Conservation (phyloP, 2,329 filamentous ascomycete genomes). For the Xylariaceae sp. region DNA sequence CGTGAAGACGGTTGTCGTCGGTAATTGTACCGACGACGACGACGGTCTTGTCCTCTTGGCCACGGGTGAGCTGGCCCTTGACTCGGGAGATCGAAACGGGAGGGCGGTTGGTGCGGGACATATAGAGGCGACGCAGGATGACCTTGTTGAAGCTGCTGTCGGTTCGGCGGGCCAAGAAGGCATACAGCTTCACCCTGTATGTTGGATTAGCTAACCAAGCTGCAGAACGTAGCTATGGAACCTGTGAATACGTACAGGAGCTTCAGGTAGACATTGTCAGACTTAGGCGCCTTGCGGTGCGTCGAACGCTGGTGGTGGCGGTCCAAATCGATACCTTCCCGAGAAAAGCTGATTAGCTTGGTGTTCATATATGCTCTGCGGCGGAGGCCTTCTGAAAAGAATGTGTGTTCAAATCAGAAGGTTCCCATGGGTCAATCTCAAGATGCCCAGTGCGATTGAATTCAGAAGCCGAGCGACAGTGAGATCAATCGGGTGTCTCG, state of each 20-base stretch:
- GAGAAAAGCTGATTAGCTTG: conserved; percentile 54
- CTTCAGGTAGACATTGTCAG: conserved; percentile 96
- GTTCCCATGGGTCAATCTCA: too few species aligned
- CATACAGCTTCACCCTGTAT: conserved; percentile 85
- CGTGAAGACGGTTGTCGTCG: conserved; percentile 92
- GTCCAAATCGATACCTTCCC: conserved; percentile 65
- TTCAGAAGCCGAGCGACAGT: too few species aligned
- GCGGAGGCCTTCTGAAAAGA: conserved; percentile 15
- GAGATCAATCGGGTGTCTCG: too few species aligned
- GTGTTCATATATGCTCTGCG: conserved; percentile 59
- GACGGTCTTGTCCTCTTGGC: conserved; percentile 75
- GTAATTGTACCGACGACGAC: conserved; percentile 94
- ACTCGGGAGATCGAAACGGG: conserved; percentile 94
- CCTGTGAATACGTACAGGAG: conserved; percentile 51
- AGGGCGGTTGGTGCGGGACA: conserved; percentile 97
- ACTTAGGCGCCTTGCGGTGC: conserved; percentile 95
- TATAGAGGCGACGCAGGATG: conserved; percentile 93
- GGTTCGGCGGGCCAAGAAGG: conserved; percentile 93
- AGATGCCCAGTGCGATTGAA: neutral
- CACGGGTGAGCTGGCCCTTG: conserved; percentile 63
- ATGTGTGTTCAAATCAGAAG: neutral
- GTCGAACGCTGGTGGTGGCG: conserved; percentile 64
- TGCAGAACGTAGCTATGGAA: neutral
- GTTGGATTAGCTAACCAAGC: neutral
- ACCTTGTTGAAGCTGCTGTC: conserved; percentile 99